phyloP scores from a whole-genome alignment of 2,329 filamentous ascomycete genomes.

The Metarhizium anisopliae region DNA sequence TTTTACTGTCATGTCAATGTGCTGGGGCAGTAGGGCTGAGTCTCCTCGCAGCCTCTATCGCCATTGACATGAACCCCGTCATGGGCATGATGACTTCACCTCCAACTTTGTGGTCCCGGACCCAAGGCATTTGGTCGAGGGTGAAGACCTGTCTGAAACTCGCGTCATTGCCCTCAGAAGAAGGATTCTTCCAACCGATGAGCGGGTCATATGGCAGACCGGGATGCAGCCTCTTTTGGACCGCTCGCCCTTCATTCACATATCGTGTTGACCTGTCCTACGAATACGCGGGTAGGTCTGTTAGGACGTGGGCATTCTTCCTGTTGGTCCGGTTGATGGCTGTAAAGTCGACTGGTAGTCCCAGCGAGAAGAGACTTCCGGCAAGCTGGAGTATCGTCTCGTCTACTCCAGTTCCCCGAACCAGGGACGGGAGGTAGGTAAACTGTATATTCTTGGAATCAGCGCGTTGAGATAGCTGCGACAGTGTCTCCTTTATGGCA shows the following conservation, averaged over 20 bases:
- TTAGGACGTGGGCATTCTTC: constrained; percentile 7
- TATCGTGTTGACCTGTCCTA: constrained; percentile 17
- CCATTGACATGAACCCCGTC: constrained; percentile 26
- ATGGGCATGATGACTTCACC: constrained; percentile 24
- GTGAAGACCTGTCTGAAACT: constrained; percentile 25
- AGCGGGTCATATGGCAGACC: constrained; percentile 18
- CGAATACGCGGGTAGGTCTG: constrained; percentile 16
- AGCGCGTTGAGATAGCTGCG: too few relatives aligned
- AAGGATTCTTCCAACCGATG: constrained; percentile 14
- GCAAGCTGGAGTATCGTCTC: constrained; percentile 20
- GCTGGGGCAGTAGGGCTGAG: background rate
- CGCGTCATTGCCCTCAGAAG: constrained; percentile 15
- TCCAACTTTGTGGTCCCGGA: constrained; percentile 23
- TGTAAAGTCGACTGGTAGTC: constrained; percentile 26
- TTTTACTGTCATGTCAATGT: constrained; percentile 1
- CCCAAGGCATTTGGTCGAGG: constrained; percentile 23
- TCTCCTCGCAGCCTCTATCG: constrained; percentile 19
- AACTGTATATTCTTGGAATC: background rate
- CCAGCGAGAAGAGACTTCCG: constrained; percentile 32
- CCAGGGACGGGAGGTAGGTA: constrained; percentile 8
- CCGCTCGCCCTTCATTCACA: constrained; percentile 1
- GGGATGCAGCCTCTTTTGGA: constrained; percentile 18
- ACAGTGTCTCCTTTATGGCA: constrained; percentile 32
- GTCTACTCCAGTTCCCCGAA: constrained; percentile 6
- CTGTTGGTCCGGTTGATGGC: constrained; percentile 26